These are phyloP conservation scores for Sanghuangporus baumii DNA, from an alignment of 1,284 basidiomycete genomes.

Conservation along the genomic window DNA sequence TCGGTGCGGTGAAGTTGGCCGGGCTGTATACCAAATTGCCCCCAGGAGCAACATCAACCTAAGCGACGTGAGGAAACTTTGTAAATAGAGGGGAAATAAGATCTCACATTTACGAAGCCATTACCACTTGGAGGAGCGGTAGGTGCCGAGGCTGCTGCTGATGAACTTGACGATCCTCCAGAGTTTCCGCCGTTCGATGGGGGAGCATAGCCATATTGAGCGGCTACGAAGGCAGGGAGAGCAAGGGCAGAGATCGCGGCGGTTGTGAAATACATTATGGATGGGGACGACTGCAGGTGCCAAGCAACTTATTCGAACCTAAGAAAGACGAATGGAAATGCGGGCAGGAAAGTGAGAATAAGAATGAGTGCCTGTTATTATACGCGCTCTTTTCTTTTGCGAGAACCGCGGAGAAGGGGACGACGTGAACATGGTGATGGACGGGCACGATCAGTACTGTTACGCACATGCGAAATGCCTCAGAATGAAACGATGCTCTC, in stretches of 20 bases:
- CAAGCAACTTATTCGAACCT: neutral
- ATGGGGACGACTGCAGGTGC: neutral
- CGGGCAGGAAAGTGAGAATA: constrained; percentile 1
- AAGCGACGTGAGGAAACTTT: neutral
- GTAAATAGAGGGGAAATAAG: neutral
- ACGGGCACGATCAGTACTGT: neutral
- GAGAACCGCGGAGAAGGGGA: constrained; percentile 12
- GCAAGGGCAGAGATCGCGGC: constrained; percentile 6
- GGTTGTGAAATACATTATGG: constrained; percentile 11
- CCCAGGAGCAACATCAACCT: constrained; percentile 43
- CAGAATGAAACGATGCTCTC: constrained; percentile 8
- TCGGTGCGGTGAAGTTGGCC: constrained; percentile 16
- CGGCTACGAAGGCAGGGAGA: constrained; percentile 33
- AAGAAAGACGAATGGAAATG: neutral
- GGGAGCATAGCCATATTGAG: constrained; percentile 34
- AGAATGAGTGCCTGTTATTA: constrained; percentile 7
- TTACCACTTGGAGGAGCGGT: constrained; percentile 38
- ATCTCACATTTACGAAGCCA: constrained; percentile 40
- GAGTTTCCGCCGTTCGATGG: constrained; percentile 23
- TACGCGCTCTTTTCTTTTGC: neutral
- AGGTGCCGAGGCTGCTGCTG: constrained; percentile 29
- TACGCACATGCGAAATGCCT: constrained; percentile 4
- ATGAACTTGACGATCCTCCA: constrained; percentile 22
- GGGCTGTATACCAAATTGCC: constrained; percentile 24
- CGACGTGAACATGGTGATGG: constrained; percentile 8